A percentile compares a stretch with the other conserved stretches of the same genome.
These are phyloP conservation scores for Wickerhamiella hasegawae DNA, from an alignment of 805 yeast species.

Conservation along the genomic window DNA sequence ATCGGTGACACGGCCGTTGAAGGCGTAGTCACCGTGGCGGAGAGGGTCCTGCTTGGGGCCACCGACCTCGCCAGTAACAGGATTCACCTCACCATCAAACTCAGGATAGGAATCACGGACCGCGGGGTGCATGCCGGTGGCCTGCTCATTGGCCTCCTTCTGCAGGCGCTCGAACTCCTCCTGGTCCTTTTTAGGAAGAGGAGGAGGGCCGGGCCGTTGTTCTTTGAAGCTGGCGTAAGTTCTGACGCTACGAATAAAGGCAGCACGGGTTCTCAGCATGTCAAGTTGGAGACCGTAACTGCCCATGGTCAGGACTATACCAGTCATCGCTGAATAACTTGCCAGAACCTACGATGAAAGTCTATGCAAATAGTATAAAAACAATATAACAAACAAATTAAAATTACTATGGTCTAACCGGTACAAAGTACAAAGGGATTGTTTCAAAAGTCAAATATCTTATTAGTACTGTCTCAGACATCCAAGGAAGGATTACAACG, in stretches of 20 bases:
- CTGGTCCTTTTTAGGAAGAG: constrained; percentile 64
- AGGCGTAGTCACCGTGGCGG: constrained; percentile 82
- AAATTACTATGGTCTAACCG: too few relatives aligned
- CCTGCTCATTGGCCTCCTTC: constrained; percentile 50
- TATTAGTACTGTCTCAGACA: constrained; percentile 24
- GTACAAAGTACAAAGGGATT: too few relatives aligned
- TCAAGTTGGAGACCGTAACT: too few relatives aligned
- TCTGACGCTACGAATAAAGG: too few relatives aligned
- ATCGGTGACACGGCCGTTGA: constrained; percentile 92
- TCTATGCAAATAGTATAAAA: too few relatives aligned
- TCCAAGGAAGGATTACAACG: constrained; percentile 28
- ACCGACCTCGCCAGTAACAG: constrained; percentile 85
- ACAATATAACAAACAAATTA: too few relatives aligned
- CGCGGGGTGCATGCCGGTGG: constrained; percentile 49
- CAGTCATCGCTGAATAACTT: too few relatives aligned
- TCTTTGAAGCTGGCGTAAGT: too few relatives aligned
- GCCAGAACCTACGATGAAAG: too few relatives aligned
- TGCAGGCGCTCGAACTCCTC: constrained; percentile 84
- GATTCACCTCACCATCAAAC: constrained; percentile 88
- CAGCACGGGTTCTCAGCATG: too few relatives aligned
- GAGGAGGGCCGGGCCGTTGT: constrained; percentile 56
- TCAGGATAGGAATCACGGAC: constrained; percentile 74
- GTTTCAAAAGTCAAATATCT: too few relatives aligned
- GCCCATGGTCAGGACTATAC: too few relatives aligned
- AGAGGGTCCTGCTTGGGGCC: constrained; percentile 98